Percentiles rank a stretch among this genome's conserved stretches.
Conservation (phyloP, 768 basidiomycete genomes). For the Chlorophyllum brunneum region DNA sequence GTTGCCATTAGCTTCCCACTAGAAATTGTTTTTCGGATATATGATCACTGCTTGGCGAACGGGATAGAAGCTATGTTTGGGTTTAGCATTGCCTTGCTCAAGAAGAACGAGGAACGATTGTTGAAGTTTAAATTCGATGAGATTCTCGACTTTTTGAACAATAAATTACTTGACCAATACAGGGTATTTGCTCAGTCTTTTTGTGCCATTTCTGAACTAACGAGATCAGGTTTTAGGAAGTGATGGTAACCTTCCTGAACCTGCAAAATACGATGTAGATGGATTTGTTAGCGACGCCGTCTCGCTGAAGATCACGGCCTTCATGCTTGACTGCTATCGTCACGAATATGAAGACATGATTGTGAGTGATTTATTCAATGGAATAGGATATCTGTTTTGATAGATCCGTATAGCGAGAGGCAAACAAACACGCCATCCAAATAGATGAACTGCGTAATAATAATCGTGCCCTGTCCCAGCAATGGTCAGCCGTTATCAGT, state of each 20-base stretch:
- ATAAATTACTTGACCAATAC: constrained; percentile 79
- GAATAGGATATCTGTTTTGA: neutral
- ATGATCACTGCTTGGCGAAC: constrained; percentile 93
- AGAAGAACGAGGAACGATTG: constrained; percentile 81
- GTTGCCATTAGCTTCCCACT: constrained; percentile 72
- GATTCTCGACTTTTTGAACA: constrained; percentile 81
- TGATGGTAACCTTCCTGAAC: constrained; percentile 21
- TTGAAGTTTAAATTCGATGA: constrained; percentile 88
- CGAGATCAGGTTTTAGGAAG: constrained; percentile 22
- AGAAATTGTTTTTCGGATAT: constrained; percentile 92
- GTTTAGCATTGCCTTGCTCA: constrained; percentile 83
- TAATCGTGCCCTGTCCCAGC: constrained; percentile 70
- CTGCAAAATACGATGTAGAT: constrained; percentile 60
- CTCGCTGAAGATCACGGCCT: constrained; percentile 84
- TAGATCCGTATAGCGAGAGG: constrained; percentile 41
- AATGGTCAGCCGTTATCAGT: constrained; percentile 58
- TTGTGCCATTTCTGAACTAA: constrained; percentile 6
- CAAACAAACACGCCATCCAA: constrained; percentile 80
- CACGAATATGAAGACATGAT: constrained; percentile 85
- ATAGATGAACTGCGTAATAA: constrained; percentile 78
- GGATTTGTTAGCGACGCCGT: constrained; percentile 88
- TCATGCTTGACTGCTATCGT: constrained; percentile 89
- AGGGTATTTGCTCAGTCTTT: constrained; percentile 32
- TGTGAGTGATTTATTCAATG: constrained; percentile 22
- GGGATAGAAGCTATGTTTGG: constrained; percentile 97